A percentile compares a stretch with the other conserved stretches of the same genome.
Evolutionary conservation across 2,329 filamentous ascomycete genomes (phyloP).

Genomic region (Hymenoscyphus fructigenus): DNA sequence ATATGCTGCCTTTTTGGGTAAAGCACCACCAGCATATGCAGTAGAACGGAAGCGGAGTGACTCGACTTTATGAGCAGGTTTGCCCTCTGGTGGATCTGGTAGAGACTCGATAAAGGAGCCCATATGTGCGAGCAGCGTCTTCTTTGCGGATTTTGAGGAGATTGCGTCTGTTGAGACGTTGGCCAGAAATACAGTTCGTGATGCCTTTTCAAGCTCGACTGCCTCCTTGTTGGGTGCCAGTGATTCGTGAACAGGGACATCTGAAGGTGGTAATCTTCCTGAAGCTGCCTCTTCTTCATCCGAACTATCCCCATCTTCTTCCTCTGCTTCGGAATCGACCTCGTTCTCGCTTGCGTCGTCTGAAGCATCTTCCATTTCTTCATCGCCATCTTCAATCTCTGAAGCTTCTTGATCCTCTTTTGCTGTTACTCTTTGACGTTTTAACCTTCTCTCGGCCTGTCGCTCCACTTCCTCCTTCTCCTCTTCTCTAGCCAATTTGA

Average conservation of each 20-base stretch:
- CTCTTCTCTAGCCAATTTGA: constrained; percentile 60
- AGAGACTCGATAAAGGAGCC: constrained; percentile 66
- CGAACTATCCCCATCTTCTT: constrained; percentile 31
- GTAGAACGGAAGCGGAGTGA: constrained; percentile 94
- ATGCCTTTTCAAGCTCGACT: constrained; percentile 77
- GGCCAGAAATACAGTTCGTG: constrained; percentile 86
- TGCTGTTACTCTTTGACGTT: constrained; percentile 51
- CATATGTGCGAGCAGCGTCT: constrained; percentile 73
- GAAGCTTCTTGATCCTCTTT: constrained; percentile 38
- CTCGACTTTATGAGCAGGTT: constrained; percentile 70
- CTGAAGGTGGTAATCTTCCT: constrained; percentile 43
- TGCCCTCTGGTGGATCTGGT: constrained; percentile 45
- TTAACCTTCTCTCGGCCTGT: constrained; percentile 43
- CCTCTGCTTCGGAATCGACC: constrained; percentile 24
- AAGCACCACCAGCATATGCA: constrained; percentile 71
- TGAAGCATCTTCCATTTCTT: constrained; percentile 31
- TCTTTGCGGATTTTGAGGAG: constrained; percentile 77
- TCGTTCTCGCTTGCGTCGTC: constrained; percentile 32
- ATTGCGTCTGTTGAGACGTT: constrained; percentile 87
- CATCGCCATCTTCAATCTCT: constrained; percentile 33
- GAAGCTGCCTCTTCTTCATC: constrained; percentile 37
- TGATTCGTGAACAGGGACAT: constrained; percentile 53
- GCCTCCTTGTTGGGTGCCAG: constrained; percentile 52
- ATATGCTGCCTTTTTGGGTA: constrained; percentile 93
- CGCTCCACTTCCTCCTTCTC: constrained; percentile 53